Evolutionary conservation across 768 basidiomycete species (phyloP).

Genomic region (Calvatia gigantea): DNA sequence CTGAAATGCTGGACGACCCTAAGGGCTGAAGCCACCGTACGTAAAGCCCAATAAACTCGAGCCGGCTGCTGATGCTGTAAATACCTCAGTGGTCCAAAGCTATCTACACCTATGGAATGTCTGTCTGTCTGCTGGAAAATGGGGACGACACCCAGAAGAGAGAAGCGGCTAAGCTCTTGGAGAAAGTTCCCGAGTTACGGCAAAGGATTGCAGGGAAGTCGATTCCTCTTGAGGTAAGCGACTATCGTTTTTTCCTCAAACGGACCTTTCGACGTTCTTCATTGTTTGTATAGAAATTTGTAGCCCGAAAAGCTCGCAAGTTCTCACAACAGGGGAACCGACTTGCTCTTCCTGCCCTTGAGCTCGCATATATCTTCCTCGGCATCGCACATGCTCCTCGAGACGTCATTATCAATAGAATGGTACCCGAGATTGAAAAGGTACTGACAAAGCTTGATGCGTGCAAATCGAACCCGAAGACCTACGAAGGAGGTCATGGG

Average conservation of each 20-base stretch:
- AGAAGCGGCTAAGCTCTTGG: conserved; percentile 67
- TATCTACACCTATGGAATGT: conserved; percentile 73
- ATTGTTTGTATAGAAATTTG: conserved; percentile 26
- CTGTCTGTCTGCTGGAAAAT: conserved; percentile 68
- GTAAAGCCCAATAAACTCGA: conserved; percentile 12
- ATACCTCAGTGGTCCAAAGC: conserved; percentile 64
- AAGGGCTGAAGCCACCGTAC: conserved; percentile 66
- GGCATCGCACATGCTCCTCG: conserved; percentile 76
- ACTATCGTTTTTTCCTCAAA: neutral
- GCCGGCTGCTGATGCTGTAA: neutral
- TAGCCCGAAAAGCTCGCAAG: conserved; percentile 82
- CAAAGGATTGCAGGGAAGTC: conserved; percentile 80
- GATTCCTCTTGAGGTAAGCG: conserved; percentile 51
- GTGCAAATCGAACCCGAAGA: conserved; percentile 20
- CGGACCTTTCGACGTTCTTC: neutral
- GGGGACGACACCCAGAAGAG: conserved; percentile 27
- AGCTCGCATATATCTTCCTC: conserved; percentile 80
- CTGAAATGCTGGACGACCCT: conserved; percentile 67
- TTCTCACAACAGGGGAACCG: conserved; percentile 67
- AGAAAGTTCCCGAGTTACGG: conserved; percentile 65
- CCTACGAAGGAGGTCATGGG: conserved; percentile 43
- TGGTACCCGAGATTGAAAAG: conserved; percentile 64
- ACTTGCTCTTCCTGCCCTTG: conserved; percentile 77
- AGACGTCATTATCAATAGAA: conserved; percentile 47
- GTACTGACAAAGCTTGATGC: conserved; percentile 38